Evolutionary conservation across 1,284 basidiomycete genomes (phyloP).

Genomic region (Ustilago trichophora): DNA sequence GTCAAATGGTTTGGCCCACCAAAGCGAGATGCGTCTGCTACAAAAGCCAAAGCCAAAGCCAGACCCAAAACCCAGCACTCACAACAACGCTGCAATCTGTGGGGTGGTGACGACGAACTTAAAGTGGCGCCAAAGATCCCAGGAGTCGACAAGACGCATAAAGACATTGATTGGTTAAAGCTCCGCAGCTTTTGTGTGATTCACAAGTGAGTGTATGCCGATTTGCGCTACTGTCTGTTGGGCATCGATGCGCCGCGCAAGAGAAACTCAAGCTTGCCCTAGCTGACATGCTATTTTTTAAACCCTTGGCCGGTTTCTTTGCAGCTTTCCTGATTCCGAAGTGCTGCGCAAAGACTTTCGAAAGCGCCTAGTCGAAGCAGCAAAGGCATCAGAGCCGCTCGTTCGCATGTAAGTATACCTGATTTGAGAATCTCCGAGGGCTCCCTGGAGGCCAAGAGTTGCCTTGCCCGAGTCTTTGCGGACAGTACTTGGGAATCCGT

Average conservation of each 20-base stretch:
- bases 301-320: too few species aligned
- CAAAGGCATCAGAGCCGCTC: conserved; percentile 75
- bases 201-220: conserved; percentile 73
- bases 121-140: conserved; percentile 70
- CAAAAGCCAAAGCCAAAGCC: conserved; percentile 57
- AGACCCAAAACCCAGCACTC: conserved; percentile 5
- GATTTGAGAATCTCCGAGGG: too few species aligned
- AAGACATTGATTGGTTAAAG: conserved; percentile 86
- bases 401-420: too few species aligned
- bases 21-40: too few species aligned
- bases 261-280: too few species aligned
- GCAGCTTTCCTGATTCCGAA: conserved; percentile 60
- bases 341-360: conserved; percentile 77
- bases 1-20: conserved; percentile 76
- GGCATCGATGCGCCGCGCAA: too few species aligned
- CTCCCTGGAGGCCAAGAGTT: too few species aligned
- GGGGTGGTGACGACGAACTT: conserved; percentile 73
- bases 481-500: too few species aligned
- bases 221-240: too few species aligned
- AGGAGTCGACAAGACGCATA: conserved; percentile 83
- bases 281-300: too few species aligned
- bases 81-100: conserved; percentile 67
- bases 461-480: too few species aligned
- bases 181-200: conserved; percentile 80
- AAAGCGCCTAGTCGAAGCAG: conserved; percentile 73